These are phyloP conservation scores for Ascocoryne sarcoides DNA, from an alignment of 2,329 filamentous ascomycete species.

Conservation along the genomic window DNA sequence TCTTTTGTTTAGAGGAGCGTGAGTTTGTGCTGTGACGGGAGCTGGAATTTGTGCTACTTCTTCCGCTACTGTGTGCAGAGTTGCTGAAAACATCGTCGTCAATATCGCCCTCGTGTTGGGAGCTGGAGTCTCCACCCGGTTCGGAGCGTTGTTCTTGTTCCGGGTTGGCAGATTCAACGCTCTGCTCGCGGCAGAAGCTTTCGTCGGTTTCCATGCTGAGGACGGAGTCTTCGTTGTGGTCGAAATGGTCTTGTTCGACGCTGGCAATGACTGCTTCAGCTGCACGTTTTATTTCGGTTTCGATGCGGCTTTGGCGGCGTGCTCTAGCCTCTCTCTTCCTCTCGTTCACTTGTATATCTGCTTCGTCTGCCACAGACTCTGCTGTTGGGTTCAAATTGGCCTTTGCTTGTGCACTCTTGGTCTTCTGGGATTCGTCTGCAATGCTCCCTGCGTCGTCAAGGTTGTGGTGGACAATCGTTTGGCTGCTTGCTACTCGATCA, in stretches of 20 bases:
- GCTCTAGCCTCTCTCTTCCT: conserved; percentile 18
- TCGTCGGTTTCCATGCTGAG: conserved; percentile 28
- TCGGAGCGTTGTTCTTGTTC: conserved; percentile 14
- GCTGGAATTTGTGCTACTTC: conserved; percentile 22
- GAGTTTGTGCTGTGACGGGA: conserved; percentile 16
- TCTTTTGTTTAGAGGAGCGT: conserved; percentile 19
- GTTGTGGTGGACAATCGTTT: conserved; percentile 21
- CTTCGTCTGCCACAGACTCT: not conserved
- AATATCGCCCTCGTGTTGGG: conserved; percentile 27
- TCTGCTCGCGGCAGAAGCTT: conserved; percentile 15
- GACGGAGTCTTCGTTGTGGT: conserved; percentile 25
- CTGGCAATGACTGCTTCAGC: conserved; percentile 42
- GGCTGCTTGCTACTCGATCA: conserved; percentile 15
- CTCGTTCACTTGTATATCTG: conserved; percentile 8
- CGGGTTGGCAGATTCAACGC: not conserved
- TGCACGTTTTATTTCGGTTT: conserved; percentile 45
- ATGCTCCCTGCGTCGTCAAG: conserved; percentile 1
- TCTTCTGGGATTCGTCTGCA: no score
- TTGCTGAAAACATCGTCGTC: conserved; percentile 30
- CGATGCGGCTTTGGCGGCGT: conserved; percentile 30
- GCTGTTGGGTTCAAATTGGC: no score
- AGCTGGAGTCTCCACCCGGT: conserved; percentile 23
- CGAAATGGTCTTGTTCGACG: conserved; percentile 33
- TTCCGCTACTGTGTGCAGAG: conserved; percentile 13
- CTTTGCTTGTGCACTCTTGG: no score